Conservation (phyloP, 2,329 filamentous ascomycete species). For the Fusarium sp. region DNA sequence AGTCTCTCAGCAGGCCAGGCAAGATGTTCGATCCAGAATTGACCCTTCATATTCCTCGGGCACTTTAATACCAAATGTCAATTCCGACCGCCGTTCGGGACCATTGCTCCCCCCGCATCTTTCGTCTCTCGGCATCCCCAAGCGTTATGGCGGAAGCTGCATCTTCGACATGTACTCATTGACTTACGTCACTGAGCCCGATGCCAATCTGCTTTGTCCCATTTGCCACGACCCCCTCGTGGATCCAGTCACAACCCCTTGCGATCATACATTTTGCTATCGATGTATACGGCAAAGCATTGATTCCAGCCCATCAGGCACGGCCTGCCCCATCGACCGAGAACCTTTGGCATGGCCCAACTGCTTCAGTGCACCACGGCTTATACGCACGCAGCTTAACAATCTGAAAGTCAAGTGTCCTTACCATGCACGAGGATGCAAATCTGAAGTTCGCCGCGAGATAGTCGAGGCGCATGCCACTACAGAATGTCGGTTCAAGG, state of each 20-base stretch:
- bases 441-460: slow-evolving; percentile 61
- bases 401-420: slow-evolving; percentile 69
- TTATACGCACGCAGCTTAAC: slow-evolving; percentile 71
- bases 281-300: slow-evolving; percentile 62
- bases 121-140: slow-evolving; percentile 54
- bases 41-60: slow-evolving; percentile 29
- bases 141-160: slow-evolving; percentile 52
- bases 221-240: slow-evolving; percentile 71
- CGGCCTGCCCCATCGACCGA: slow-evolving; percentile 69
- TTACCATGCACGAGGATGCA: slow-evolving; percentile 62
- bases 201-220: slow-evolving; percentile 62
- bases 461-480: slow-evolving; percentile 66
- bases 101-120: slow-evolving; percentile 52
- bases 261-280: slow-evolving; percentile 74
- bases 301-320: slow-evolving; percentile 53
- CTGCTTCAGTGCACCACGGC: slow-evolving; percentile 55
- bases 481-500: slow-evolving; percentile 65
- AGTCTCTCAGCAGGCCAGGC: slow-evolving; percentile 39
- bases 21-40: slow-evolving; percentile 30
- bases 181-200: slow-evolving; percentile 56
- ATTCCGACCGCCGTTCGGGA: slow-evolving; percentile 48
- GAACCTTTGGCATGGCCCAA: slow-evolving; percentile 54
- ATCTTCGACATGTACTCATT: slow-evolving; percentile 60
- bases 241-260: slow-evolving; percentile 69
- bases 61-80: slow-evolving; percentile 37